These are phyloP conservation scores for Viridothelium virens DNA, from an alignment of 495 filamentous ascomycete species.

Conservation along the genomic window DNA sequence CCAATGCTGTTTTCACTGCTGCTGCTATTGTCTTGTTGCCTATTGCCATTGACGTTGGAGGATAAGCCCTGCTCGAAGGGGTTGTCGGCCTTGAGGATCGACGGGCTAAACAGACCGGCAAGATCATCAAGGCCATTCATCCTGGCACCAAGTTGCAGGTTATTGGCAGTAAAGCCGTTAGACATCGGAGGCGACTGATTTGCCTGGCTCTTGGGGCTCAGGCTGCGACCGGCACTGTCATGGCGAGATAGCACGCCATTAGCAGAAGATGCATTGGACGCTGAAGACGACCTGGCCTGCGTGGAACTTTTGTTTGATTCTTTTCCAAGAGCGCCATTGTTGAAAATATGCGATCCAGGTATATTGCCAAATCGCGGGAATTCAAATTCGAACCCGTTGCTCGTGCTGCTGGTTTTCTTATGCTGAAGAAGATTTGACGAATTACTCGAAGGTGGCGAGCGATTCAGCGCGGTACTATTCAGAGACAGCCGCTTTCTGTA, in stretches of 20 bases:
- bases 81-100: constrained; percentile 38
- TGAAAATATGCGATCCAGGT: constrained; percentile 54
- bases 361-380: constrained; percentile 87
- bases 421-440: background rate
- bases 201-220: constrained; percentile 29
- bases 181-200: background rate
- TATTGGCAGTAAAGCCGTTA: constrained; percentile 18
- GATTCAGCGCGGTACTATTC: constrained; percentile 38
- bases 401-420: constrained; percentile 21
- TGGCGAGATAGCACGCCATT: constrained; percentile 16
- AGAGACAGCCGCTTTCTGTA: constrained; percentile 78
- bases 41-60: constrained; percentile 23
- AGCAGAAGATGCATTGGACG: background rate
- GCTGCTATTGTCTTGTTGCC: constrained; percentile 36
- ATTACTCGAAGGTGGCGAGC: constrained; percentile 39
- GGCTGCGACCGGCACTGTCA: constrained; percentile 26
- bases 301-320: background rate
- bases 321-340: constrained; percentile 14
- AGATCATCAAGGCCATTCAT: constrained; percentile 22
- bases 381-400: constrained; percentile 83
- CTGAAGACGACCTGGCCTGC: background rate
- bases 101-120: constrained; percentile 43
- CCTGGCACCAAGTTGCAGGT: constrained; percentile 16
- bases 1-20: constrained; percentile 10
- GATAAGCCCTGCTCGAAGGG: constrained; percentile 30